phyloP scores from a whole-genome alignment of 768 basidiomycete species.

The Lactarius evosmus region DNA sequence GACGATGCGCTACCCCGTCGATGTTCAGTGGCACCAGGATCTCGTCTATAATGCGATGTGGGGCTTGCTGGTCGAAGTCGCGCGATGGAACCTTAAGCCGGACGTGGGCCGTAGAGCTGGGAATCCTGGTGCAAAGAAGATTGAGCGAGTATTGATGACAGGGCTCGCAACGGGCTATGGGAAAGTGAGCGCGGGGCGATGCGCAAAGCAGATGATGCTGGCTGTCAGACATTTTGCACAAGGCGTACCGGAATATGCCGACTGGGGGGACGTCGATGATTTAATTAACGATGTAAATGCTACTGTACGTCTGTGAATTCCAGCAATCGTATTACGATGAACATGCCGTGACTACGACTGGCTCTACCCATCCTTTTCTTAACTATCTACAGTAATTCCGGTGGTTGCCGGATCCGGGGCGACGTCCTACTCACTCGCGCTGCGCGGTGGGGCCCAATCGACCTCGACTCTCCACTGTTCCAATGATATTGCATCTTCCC shows the following conservation, averaged over 20 bases:
- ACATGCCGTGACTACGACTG: neutral
- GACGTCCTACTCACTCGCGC: neutral
- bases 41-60: constrained; percentile 38
- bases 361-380: neutral
- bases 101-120: neutral
- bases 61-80: constrained; percentile 33
- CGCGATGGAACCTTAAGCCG: constrained; percentile 30
- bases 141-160: constrained; percentile 27
- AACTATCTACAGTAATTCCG: no score
- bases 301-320: constrained; percentile 7
- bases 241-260: constrained; percentile 9
- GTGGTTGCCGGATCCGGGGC: neutral
- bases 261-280: constrained; percentile 3
- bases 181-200: constrained; percentile 5
- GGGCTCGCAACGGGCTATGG: constrained; percentile 28
- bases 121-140: neutral
- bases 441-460: neutral
- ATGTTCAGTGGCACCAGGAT: constrained; percentile 35
- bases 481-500: constrained; percentile 7
- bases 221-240: constrained; percentile 18
- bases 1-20: constrained; percentile 36
- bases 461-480: constrained; percentile 15
- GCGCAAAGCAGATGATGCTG: constrained; percentile 24
- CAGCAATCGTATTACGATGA: neutral
- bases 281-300: constrained; percentile 14